phyloP scores from a whole-genome alignment of 768 basidiomycete species.

The Tulasnella calospora region DNA sequence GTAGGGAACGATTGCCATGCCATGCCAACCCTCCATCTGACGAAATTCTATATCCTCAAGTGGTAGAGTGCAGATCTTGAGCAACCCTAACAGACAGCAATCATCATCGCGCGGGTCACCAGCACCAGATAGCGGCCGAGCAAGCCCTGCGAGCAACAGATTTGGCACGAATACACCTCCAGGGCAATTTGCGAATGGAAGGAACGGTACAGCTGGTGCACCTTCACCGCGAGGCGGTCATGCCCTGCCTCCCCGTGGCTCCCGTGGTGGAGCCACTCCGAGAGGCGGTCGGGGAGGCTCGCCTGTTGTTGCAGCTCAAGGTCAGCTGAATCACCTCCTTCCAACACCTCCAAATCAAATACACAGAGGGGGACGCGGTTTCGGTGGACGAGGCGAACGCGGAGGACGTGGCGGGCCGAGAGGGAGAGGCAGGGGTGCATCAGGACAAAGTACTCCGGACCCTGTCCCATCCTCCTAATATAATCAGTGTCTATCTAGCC shows the following conservation, averaged over 20 bases:
- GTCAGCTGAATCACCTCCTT: slow-evolving; percentile 25
- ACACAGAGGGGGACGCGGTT: slow-evolving; percentile 13
- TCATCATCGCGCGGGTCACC: slow-evolving; percentile 57
- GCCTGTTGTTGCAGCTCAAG: slow-evolving; percentile 44
- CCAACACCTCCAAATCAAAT: background rate
- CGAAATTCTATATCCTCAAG: background rate
- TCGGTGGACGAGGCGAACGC: slow-evolving; percentile 4
- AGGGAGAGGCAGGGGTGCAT: slow-evolving; percentile 8
- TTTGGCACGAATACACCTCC: background rate
- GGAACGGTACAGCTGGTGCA: background rate
- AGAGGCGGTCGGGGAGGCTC: slow-evolving; percentile 51
- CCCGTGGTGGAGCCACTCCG: background rate
- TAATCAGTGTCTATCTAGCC: background rate
- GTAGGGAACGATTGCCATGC: background rate
- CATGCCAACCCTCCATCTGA: background rate
- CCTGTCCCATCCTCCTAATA: slow-evolving; percentile 11
- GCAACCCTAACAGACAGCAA: slow-evolving; percentile 3
- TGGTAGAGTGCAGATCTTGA: slow-evolving; percentile 5
- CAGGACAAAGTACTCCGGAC: background rate
- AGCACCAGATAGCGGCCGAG: slow-evolving; percentile 30
- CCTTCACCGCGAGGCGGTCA: background rate
- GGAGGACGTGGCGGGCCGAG: slow-evolving; percentile 14
- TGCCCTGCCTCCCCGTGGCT: background rate
- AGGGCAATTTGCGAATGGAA: background rate
- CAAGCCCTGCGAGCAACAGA: background rate